Conservation (phyloP, 2,329 filamentous ascomycete genomes). For the Diaporthe citrichinensis region DNA sequence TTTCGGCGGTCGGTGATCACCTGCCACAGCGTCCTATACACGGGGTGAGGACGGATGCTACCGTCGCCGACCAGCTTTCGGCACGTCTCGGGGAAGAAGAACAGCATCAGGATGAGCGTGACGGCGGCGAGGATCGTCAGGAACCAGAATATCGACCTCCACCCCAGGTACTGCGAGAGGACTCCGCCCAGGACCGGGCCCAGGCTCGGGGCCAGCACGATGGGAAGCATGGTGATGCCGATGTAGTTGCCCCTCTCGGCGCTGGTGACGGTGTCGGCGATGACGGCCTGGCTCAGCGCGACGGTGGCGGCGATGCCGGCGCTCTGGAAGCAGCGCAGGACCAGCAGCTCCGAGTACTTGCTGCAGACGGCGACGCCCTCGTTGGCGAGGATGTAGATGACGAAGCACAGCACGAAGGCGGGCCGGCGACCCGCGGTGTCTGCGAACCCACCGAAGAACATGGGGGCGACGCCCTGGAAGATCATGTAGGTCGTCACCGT, state of each 20-base stretch:
- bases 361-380: slow-evolving; percentile 66
- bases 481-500: slow-evolving; percentile 71
- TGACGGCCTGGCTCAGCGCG: slow-evolving; percentile 69
- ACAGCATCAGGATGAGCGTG: slow-evolving; percentile 53
- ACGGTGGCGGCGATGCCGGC: slow-evolving; percentile 72
- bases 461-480: slow-evolving; percentile 71
- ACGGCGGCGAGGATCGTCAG: slow-evolving; percentile 55
- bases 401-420: slow-evolving; percentile 67
- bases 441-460: slow-evolving; percentile 63
- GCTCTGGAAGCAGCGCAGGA: slow-evolving; percentile 69
- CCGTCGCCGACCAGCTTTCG: slow-evolving; percentile 61
- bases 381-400: slow-evolving; percentile 67
- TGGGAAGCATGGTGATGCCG: slow-evolving; percentile 63
- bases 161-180: slow-evolving; percentile 62
- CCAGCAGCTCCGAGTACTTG: slow-evolving; percentile 64
- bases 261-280: slow-evolving; percentile 74
- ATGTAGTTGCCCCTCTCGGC: slow-evolving; percentile 74
- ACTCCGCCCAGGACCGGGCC: slow-evolving; percentile 66
- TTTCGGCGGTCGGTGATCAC: slow-evolving; percentile 43
- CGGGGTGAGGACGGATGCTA: slow-evolving; percentile 51
- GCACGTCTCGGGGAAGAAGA: slow-evolving; percentile 62
- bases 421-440: slow-evolving; percentile 68
- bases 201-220: slow-evolving; percentile 58
- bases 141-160: slow-evolving; percentile 68
- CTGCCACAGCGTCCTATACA: slow-evolving; percentile 48